Conservation (phyloP, 2,329 filamentous ascomycete genomes). For the Colletotrichum sp. region DNA sequence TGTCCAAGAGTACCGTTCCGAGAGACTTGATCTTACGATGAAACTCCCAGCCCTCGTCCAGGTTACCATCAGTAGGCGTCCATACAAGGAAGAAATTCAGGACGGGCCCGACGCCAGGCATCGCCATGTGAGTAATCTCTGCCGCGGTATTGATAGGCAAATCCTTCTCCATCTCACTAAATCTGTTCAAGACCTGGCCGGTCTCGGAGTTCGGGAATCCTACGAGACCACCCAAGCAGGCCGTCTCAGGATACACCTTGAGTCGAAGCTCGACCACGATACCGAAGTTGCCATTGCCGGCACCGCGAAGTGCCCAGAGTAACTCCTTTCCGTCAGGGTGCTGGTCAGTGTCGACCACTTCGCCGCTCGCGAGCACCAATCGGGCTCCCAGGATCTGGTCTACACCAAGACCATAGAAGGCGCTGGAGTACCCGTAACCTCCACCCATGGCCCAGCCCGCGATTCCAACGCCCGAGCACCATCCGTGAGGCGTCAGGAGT, state of each 20-base stretch:
- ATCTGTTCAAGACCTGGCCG: slow-evolving; percentile 24
- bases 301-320: slow-evolving; percentile 43
- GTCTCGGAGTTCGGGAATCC: slow-evolving; percentile 23
- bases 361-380: slow-evolving; percentile 40
- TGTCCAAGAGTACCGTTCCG: slow-evolving; percentile 1
- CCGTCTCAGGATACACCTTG: slow-evolving; percentile 37
- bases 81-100: slow-evolving; percentile 4
- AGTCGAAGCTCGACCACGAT: slow-evolving; percentile 44
- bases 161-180: slow-evolving; percentile 26
- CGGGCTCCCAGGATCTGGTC: slow-evolving; percentile 42
- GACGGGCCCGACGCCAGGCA: slow-evolving; percentile 1
- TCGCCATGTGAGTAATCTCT: background rate
- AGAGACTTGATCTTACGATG: slow-evolving; percentile 2
- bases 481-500: slow-evolving; percentile 11
- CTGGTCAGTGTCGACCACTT: slow-evolving; percentile 40
- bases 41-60: slow-evolving; percentile 2
- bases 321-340: slow-evolving; percentile 23
- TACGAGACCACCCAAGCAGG: slow-evolving; percentile 1
- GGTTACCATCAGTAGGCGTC: background rate
- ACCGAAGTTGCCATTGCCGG: slow-evolving; percentile 40
- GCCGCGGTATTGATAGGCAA: slow-evolving; percentile 24
- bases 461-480: slow-evolving; percentile 30
- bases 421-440: slow-evolving; percentile 36
- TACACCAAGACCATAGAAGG: slow-evolving; percentile 36
- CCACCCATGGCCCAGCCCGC: slow-evolving; percentile 39